Evolutionary conservation across 331 rosid genomes (phyloP).

Genomic region (Acacia concinna): DNA sequence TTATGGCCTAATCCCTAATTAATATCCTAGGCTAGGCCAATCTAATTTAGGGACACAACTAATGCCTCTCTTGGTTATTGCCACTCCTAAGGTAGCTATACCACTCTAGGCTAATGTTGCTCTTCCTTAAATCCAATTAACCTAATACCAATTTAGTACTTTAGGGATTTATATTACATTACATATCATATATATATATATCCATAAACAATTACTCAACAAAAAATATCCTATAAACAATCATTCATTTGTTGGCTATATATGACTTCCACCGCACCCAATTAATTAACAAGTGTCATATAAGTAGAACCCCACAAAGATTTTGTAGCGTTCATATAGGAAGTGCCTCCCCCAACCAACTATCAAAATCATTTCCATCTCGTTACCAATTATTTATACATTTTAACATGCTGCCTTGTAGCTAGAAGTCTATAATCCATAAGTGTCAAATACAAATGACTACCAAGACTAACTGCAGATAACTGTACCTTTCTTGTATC

Average conservation of each 20-base stretch:
- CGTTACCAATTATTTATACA: neutral
- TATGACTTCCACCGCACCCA: neutral
- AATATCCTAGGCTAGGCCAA: no score
- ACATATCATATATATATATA: neutral
- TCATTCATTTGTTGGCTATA: neutral
- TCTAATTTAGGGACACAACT: no score
- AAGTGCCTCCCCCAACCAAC: slow-evolving; percentile 2
- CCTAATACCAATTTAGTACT: no score
- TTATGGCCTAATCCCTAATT: no score
- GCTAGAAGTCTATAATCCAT: neutral
- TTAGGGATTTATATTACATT: no score
- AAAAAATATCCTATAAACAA: no score
- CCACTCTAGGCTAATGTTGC: no score
- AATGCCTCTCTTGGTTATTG: no score
- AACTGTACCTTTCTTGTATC: slow-evolving; percentile 70
- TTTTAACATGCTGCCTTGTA: neutral
- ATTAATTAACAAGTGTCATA: slow-evolving; percentile 1
- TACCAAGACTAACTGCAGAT: neutral
- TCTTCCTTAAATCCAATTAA: no score
- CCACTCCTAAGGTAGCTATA: no score
- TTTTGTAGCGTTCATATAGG: neutral
- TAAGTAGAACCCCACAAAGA: slow-evolving; percentile 13
- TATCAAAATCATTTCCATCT: slow-evolving; percentile 10
- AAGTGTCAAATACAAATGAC: neutral
- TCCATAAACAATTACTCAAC: neutral